Percentiles rank a stretch among this genome's conserved stretches.
Evolutionary conservation across 805 yeast species (phyloP).

Genomic region (Spathaspora gorwiae): DNA sequence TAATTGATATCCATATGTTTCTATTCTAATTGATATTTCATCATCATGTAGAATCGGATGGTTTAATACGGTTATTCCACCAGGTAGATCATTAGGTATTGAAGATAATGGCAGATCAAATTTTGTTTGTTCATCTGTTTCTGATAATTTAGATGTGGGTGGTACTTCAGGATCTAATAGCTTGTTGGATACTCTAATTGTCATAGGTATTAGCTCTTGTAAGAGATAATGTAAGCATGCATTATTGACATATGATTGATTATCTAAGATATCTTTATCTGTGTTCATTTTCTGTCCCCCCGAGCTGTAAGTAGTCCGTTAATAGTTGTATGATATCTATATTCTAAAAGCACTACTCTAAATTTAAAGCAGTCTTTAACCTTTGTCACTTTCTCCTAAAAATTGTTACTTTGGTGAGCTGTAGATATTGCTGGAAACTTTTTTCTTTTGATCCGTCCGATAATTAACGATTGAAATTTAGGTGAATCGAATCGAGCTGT

Average conservation of each 20-base stretch:
- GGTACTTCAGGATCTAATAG: conserved; percentile 16
- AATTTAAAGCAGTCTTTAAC: no score
- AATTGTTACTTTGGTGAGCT: no score
- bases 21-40: conserved; percentile 56
- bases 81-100: conserved; percentile 34
- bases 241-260: conserved; percentile 44
- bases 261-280: conserved; percentile 16
- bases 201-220: conserved; percentile 72
- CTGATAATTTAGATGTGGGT: conserved; percentile 12
- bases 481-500: no score
- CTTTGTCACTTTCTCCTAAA: no score
- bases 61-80: conserved; percentile 39
- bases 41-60: conserved; percentile 31
- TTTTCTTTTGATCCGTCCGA: no score
- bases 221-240: conserved; percentile 59
- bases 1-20: conserved; percentile 64
- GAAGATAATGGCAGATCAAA: conserved; percentile 24
- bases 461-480: no score
- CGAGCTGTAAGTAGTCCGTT: no score
- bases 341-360: no score
- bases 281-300: no score
- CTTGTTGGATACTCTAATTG: conserved; percentile 56
- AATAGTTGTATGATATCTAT: no score
- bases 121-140: conserved; percentile 17
- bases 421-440: no score